Percentiles rank a stretch among this genome's conserved stretches.
Conservation (phyloP, 2,329 filamentous ascomycete species). For the Hypoxylon sp. region DNA sequence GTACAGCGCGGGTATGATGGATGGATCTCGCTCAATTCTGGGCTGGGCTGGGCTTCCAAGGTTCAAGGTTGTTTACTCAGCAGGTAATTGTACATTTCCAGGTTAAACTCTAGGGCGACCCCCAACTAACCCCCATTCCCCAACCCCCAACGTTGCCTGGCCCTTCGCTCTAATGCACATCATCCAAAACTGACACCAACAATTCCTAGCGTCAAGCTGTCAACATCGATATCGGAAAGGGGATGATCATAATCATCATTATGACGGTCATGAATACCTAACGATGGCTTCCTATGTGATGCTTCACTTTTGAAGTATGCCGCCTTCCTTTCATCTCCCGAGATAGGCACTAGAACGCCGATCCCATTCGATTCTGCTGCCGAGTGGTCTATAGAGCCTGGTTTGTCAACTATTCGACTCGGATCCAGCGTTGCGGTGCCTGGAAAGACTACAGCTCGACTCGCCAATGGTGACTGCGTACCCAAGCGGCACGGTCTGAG, state of each 20-base stretch:
- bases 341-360: conserved; percentile 10
- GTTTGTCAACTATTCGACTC: conserved; percentile 17
- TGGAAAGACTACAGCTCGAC: conserved; percentile 9
- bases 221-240: neutral
- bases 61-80: conserved; percentile 5
- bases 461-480: conserved; percentile 24
- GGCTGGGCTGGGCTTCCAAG: too few species aligned
- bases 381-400: conserved; percentile 14
- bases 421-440: conserved; percentile 34
- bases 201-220: neutral
- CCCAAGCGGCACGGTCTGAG: conserved; percentile 15
- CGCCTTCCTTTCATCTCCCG: conserved; percentile 15
- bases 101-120: neutral
- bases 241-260: conserved; percentile 11
- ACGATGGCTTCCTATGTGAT: neutral
- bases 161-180: conserved; percentile 18
- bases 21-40: conserved; percentile 7
- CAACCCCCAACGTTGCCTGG: conserved; percentile 2
- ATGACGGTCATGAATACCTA: conserved; percentile 12
- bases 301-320: conserved; percentile 17
- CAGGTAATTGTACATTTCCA: neutral
- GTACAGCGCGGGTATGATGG: conserved; percentile 18
- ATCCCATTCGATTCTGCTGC: conserved; percentile 13
- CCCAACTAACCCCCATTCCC: conserved; percentile 23
- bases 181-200: conserved; percentile 18